Conservation (phyloP, 192 early-diverging fungal species). For the Dispira parvispora region DNA sequence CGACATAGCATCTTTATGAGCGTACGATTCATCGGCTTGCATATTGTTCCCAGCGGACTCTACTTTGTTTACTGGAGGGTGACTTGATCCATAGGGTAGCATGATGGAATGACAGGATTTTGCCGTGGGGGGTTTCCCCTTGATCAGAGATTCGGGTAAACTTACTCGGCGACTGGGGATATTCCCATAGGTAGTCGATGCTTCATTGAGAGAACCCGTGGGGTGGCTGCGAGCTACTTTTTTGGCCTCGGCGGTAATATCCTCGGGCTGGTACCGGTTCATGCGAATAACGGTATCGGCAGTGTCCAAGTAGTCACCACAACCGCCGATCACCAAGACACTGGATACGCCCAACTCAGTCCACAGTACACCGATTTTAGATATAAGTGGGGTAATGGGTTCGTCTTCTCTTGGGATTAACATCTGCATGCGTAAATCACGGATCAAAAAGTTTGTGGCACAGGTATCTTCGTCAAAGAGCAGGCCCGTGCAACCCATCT, state of each 20-base stretch:
- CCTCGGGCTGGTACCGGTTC: constrained; percentile 24
- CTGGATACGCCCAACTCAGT: constrained; percentile 21
- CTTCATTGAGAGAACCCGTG: background rate
- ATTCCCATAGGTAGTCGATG: constrained; percentile 13
- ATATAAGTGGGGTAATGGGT: constrained; percentile 39
- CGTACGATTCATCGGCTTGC: background rate
- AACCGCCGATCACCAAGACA: constrained; percentile 34
- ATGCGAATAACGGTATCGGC: constrained; percentile 32
- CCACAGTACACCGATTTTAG: constrained; percentile 25
- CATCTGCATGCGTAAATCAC: constrained; percentile 34
- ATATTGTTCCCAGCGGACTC: background rate
- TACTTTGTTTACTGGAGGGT: background rate
- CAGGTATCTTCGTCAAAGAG: constrained; percentile 42
- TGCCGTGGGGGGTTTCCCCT: constrained; percentile 19
- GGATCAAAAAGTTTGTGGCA: constrained; percentile 42
- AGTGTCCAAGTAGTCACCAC: constrained; percentile 37
- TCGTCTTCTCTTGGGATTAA: constrained; percentile 27
- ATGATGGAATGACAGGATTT: constrained; percentile 18
- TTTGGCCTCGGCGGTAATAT: constrained; percentile 21
- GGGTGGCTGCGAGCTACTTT: constrained; percentile 22
- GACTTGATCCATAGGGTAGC: constrained; percentile 8
- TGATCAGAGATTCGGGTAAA: constrained; percentile 14
- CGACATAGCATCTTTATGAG: background rate
- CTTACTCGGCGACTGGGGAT: constrained; percentile 11
- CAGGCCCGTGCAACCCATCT: constrained; percentile 21